Evolutionary conservation across 2,329 filamentous ascomycete genomes (phyloP).

Genomic region (Elsinoe ampelina): DNA sequence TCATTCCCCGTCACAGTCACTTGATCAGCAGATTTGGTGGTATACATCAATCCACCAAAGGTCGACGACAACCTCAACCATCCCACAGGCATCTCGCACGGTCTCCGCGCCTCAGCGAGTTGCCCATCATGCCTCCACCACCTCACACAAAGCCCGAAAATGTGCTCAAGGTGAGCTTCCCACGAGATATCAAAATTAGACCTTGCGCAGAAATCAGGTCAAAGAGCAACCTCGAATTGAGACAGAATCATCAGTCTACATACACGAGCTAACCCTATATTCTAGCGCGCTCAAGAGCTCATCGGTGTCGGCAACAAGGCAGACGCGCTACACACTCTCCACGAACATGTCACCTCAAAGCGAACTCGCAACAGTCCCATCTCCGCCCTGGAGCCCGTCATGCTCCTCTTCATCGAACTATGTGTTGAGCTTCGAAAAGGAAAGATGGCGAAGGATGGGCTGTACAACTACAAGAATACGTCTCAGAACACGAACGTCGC

Average conservation of each 20-base stretch:
- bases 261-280: conserved; percentile 16
- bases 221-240: not conserved
- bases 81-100: not conserved
- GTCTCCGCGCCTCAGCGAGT: conserved; percentile 12
- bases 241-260: not conserved
- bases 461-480: conserved; percentile 99
- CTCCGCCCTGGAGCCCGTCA: conserved; percentile 90
- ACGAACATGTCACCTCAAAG: conserved; percentile 99
- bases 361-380: conserved; percentile 95
- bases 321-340: conserved; percentile 85
- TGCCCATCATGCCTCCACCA: conserved; percentile 73
- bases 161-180: conserved; percentile 65
- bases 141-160: conserved; percentile 98
- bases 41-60: not conserved
- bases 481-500: conserved; percentile 97
- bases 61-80: not conserved
- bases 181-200: not conserved
- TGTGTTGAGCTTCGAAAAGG: conserved; percentile 97
- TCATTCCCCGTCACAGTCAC: conserved; percentile 10
- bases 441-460: conserved; percentile 94
- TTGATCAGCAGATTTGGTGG: not conserved
- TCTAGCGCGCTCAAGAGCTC: conserved; percentile 83
- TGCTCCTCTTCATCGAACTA: conserved; percentile 94
- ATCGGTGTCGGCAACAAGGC: conserved; percentile 92
- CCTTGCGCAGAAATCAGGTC: not conserved